Evolutionary conservation across 139 green algal genomes (phyloP), one percentile per base, ranked within the genome.

Genomic region (Nannochloris sp.): DNA sequence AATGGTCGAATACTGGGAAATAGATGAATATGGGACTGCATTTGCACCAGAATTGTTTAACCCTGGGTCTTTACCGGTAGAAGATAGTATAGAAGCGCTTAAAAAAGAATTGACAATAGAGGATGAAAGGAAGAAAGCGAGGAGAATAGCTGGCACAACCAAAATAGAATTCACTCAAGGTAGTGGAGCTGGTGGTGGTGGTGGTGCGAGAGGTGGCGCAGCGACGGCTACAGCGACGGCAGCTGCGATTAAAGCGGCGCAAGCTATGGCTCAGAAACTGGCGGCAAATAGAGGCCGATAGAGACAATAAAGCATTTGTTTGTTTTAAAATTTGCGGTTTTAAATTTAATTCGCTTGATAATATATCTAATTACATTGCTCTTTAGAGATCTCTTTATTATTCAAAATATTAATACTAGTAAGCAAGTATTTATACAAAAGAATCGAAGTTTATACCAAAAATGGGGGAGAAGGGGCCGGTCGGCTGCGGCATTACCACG

Each of bases 1-100:
- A 63, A 85, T 84, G 69, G 83, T 92, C 32, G 72, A 81, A 54
- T 64, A 81, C 54, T 78, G 72, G 23, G 61, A 75, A 23, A 79
- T 92, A 1, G 30, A 86, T 25, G 60, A 89, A 53, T 76, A 79
- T 25, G 85, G 85, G 7, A 82, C 62, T 9, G 74, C 46, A 51
- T 79, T 83, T 30, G 53, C 65, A 1, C 61, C 55, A 3, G 81
- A 87, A 4, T 60, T 66, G 48, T 80, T 67, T 39, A 72, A 82
- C 32, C 71, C 71, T 13, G 31, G 48, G 8, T 36, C 30, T 13
- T 64, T 82, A 25, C 66, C 54, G 23, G 30, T 55, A 19, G 66
- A 82, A 36, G 69, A 74, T 39, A 67, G 38, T 31, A 13, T 74
- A 2, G 67, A 74, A 1, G 67, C 44, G 2, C 58, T 68, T 15